phyloP scores from a whole-genome alignment of 306 rosid genomes.

The Quercus engelmannii region DNA sequence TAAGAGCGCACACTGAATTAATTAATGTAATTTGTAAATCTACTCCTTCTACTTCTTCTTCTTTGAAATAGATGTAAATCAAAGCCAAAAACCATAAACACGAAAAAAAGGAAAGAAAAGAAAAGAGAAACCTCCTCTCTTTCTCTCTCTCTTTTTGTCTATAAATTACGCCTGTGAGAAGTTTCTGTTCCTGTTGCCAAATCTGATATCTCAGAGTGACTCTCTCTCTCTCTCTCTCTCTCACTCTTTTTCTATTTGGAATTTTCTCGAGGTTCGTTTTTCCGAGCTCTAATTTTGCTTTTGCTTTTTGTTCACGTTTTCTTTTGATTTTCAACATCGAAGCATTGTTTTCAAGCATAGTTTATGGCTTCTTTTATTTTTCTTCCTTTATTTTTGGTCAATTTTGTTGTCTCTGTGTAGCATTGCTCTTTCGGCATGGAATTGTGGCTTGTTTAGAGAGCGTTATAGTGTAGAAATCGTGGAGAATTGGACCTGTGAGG shows the following conservation, averaged over 20 bases:
- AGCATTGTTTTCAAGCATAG: conserved; percentile 3
- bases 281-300: conserved; percentile 5
- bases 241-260: neutral
- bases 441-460: conserved; percentile 6
- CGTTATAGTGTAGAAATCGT: neutral
- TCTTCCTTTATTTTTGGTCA: neutral
- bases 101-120: too few relatives aligned
- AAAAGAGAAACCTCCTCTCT: neutral
- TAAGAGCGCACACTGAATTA: too few relatives aligned
- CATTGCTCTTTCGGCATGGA: conserved; percentile 1
- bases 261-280: conserved; percentile 41
- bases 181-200: conserved; percentile 25
- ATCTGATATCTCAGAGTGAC: conserved; percentile 2
- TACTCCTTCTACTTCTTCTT: too few relatives aligned
- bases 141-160: neutral
- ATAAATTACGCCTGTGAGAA: conserved; percentile 14
- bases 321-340: conserved; percentile 1
- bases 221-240: neutral
- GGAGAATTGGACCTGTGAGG: neutral
- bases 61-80: neutral
- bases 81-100: neutral
- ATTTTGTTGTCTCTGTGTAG: conserved; percentile 3
- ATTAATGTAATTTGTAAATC: too few relatives aligned
- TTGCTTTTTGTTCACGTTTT: neutral
- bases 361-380: neutral